Evolutionary conservation across 75 land plant genomes (phyloP).

Genomic region (Ceratopteris richardii): DNA sequence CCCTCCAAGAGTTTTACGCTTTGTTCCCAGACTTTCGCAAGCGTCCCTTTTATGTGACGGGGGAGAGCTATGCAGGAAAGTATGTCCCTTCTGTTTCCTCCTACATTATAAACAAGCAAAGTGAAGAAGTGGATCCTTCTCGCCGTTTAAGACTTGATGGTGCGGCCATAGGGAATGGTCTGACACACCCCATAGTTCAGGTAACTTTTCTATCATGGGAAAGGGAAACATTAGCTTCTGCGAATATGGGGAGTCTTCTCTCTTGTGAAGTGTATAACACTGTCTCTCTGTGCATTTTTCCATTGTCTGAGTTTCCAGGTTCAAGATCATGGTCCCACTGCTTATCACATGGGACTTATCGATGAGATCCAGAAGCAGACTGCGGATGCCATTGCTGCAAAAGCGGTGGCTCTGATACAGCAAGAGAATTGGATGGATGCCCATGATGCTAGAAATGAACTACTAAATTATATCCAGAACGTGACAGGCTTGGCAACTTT

Average conservation of each 20-base stretch:
- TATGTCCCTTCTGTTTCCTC: constrained; percentile 69
- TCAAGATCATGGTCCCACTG: constrained; percentile 27
- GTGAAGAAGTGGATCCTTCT: background rate
- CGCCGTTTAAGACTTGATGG: constrained; percentile 41
- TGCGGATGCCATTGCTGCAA: constrained; percentile 33
- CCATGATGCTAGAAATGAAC: constrained; percentile 20
- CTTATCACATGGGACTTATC: constrained; percentile 54
- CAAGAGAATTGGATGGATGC: constrained; percentile 46
- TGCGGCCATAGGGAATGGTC: constrained; percentile 68
- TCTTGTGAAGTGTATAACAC: too few relatives aligned
- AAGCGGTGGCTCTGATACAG: constrained; percentile 20
- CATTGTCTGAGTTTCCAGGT: background rate
- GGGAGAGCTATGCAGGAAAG: constrained; percentile 89
- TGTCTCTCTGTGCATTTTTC: too few relatives aligned
- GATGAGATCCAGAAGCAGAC: constrained; percentile 35
- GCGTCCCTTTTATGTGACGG: constrained; percentile 58
- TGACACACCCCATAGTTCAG: constrained; percentile 65
- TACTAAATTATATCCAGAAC: constrained; percentile 21
- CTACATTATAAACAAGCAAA: constrained; percentile 38
- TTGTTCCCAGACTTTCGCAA: constrained; percentile 22
- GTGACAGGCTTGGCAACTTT: constrained; percentile 58
- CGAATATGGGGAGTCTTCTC: too few relatives aligned
- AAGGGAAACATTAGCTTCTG: background rate
- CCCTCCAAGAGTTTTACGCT: constrained; percentile 33
- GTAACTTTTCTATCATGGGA: constrained; percentile 18